A percentile compares a stretch with the other conserved stretches of the same genome.
These are phyloP conservation scores for Calonectria pseudoreteaudii DNA, from an alignment of 2,329 filamentous ascomycete species.

Conservation along the genomic window DNA sequence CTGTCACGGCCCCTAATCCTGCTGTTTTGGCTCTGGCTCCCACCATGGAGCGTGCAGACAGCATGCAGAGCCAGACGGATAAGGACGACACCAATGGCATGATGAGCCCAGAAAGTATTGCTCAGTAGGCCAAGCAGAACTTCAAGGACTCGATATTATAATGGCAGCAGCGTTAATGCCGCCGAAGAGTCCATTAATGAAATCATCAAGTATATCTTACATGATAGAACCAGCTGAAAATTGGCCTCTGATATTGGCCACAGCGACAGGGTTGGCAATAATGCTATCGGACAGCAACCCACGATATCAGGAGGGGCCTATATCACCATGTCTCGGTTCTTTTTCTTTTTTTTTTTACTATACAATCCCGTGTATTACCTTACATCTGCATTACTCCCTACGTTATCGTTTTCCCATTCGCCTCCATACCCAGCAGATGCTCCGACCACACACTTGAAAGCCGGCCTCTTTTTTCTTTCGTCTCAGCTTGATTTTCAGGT, in stretches of 20 bases:
- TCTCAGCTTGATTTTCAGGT: not conserved
- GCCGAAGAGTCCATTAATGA: not conserved
- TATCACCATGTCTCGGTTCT: not conserved
- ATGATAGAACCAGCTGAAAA: conserved; percentile 6
- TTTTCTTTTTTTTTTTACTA: conserved; percentile 24
- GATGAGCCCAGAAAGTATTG: conserved; percentile 87
- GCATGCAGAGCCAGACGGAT: conserved; percentile 69
- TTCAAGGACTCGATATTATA: conserved; percentile 23
- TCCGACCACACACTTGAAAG: conserved; percentile 12
- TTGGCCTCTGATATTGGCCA: not conserved
- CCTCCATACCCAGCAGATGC: conserved; percentile 31
- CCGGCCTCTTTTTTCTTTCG: conserved; percentile 29
- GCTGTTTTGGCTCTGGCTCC: conserved; percentile 55
- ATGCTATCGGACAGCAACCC: conserved; percentile 13
- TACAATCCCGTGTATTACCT: conserved; percentile 37
- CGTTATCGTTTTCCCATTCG: conserved; percentile 17
- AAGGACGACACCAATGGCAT: conserved; percentile 78
- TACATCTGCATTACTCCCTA: conserved; percentile 24
- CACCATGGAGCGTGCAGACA: conserved; percentile 70
- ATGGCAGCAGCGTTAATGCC: not conserved
- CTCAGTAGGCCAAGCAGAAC: conserved; percentile 50
- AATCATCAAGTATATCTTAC: not conserved
- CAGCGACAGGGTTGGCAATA: conserved; percentile 7
- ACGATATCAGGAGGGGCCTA: conserved; percentile 1
- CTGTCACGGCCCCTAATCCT: conserved; percentile 53